phyloP scores from a whole-genome alignment of 352 stramenopile species.

The Peronospora destructor region DNA sequence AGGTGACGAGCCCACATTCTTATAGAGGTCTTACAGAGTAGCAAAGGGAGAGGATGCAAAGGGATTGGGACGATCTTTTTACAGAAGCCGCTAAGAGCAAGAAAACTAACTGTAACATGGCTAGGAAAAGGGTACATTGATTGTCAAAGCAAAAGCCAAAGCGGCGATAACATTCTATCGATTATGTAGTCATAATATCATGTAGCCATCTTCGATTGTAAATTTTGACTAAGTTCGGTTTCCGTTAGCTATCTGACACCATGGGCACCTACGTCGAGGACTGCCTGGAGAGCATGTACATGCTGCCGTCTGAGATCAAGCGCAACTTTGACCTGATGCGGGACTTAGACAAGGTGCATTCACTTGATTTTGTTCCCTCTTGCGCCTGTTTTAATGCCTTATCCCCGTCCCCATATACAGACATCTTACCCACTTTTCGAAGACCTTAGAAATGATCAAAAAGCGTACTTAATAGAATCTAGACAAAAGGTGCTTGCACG shows the following conservation, averaged over 20 bases:
- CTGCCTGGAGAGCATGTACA: conserved; percentile 86
- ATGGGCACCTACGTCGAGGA: conserved; percentile 87
- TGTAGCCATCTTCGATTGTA: background rate
- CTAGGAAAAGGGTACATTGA: too few relatives aligned
- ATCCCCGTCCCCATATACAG: conserved; percentile 9
- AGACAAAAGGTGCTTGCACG: conserved; percentile 58
- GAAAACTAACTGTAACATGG: too few relatives aligned
- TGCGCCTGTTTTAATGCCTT: conserved; percentile 4
- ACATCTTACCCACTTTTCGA: conserved; percentile 75
- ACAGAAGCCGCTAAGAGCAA: too few relatives aligned
- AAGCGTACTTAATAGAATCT: conserved; percentile 47
- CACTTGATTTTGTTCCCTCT: background rate
- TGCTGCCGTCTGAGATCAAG: conserved; percentile 86
- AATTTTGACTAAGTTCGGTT: background rate
- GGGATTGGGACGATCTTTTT: background rate
- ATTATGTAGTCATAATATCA: too few relatives aligned
- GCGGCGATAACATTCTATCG: too few relatives aligned
- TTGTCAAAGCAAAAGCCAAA: too few relatives aligned
- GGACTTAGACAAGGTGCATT: conserved; percentile 73
- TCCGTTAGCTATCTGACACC: background rate
- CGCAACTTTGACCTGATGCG: conserved; percentile 87
- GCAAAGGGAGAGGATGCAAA: background rate
- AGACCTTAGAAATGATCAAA: conserved; percentile 59
- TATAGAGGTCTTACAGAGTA: background rate
- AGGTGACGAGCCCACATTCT: background rate